phyloP scores from a whole-genome alignment of 495 filamentous ascomycete genomes.

The Aspergillus kassunensis region DNA sequence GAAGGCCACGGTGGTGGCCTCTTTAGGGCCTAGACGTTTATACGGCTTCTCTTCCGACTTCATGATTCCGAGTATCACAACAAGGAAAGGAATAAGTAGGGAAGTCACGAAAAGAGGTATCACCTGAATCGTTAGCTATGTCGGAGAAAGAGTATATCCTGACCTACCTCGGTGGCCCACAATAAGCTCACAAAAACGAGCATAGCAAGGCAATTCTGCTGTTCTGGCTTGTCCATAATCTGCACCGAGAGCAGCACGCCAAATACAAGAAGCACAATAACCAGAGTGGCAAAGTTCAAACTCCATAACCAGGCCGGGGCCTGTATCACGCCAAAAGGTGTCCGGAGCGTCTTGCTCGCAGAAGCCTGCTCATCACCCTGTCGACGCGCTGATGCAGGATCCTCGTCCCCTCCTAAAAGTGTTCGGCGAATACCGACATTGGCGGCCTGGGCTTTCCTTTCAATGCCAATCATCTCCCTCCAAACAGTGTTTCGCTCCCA shows the following conservation, averaged over 20 bases:
- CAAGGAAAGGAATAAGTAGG: conserved; percentile 87
- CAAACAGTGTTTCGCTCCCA: conserved; percentile 99
- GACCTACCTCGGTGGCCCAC: conserved; percentile 89
- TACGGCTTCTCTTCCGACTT: conserved; percentile 68
- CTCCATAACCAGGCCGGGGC: conserved; percentile 81
- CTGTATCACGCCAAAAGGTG: conserved; percentile 73
- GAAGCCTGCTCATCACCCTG: conserved; percentile 78
- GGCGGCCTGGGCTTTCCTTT: conserved; percentile 91
- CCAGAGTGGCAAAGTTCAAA: conserved; percentile 71
- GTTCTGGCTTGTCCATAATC: conserved; percentile 77
- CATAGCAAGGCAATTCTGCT: conserved; percentile 94
- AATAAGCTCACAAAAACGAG: conserved; percentile 89
- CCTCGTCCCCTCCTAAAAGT: conserved; percentile 70
- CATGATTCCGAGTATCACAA: conserved; percentile 80
- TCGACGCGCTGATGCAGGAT: conserved; percentile 63
- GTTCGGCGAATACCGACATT: conserved; percentile 78
- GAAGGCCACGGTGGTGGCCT: conserved; percentile 78
- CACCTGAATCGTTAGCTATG: conserved; percentile 55
- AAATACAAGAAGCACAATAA: conserved; percentile 70
- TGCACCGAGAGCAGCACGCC: conserved; percentile 64
- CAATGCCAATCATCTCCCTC: conserved; percentile 98
- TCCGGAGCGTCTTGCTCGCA: conserved; percentile 62
- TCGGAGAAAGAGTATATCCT: neutral
- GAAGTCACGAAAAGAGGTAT: conserved; percentile 98
- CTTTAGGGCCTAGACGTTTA: conserved; percentile 63